A percentile compares a stretch with the other conserved stretches of the same genome.
Conservation (phyloP, 345 rosid genomes). For the Gossypium mustelinum region DNA sequence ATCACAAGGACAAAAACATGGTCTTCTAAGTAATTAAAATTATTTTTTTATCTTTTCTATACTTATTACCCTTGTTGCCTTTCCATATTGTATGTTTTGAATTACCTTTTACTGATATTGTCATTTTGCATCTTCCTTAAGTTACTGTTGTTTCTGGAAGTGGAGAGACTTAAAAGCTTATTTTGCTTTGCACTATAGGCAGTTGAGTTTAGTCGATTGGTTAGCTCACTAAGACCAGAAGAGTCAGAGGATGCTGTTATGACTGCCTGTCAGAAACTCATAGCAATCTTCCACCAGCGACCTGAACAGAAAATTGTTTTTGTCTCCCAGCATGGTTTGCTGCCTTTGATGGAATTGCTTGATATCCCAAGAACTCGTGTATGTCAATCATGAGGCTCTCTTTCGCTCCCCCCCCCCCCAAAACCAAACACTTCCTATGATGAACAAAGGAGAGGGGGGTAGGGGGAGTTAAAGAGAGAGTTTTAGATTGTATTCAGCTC, state of each 20-base stretch:
- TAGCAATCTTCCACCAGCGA: constrained; percentile 75
- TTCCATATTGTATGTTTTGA: background rate
- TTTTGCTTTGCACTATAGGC: constrained; percentile 51
- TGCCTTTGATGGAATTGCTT: constrained; percentile 85
- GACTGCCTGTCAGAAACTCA: constrained; percentile 78
- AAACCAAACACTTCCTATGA: background rate
- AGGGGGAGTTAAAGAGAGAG: background rate
- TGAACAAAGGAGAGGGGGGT: background rate
- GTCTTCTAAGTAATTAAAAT: background rate
- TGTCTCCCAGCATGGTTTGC: constrained; percentile 91
- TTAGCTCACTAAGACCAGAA: constrained; percentile 72
- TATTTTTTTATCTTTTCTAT: background rate
- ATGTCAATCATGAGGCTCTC: constrained; percentile 30
- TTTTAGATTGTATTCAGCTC: constrained; percentile 1
- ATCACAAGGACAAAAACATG: background rate
- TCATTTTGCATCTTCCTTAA: constrained; percentile 5
- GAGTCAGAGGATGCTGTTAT: constrained; percentile 87
- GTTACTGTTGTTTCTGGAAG: background rate
- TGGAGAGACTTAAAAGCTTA: constrained; percentile 10
- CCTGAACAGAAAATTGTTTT: constrained; percentile 82
- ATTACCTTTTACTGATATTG: background rate
- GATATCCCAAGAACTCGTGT: constrained; percentile 78
- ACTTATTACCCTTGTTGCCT: background rate
- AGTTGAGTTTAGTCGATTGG: constrained; percentile 84
- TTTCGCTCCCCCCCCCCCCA: background rate